phyloP scores from a whole-genome alignment of 768 basidiomycete genomes.

The Lentinula boryana region DNA sequence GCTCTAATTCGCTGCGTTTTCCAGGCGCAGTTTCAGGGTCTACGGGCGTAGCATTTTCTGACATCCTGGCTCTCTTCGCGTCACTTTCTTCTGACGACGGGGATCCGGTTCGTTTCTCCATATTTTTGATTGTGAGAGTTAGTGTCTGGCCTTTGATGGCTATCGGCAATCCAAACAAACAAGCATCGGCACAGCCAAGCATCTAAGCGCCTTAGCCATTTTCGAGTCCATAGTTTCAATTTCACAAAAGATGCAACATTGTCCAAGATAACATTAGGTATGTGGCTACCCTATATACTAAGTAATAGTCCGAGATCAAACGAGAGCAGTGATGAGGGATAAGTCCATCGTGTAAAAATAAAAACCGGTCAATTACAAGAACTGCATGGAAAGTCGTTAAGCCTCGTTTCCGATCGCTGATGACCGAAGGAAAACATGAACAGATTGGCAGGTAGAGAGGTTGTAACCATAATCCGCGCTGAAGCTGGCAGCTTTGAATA shows the following conservation, averaged over 20 bases:
- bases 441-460: neutral
- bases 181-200: neutral
- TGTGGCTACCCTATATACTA: neutral
- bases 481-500: neutral
- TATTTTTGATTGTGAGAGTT: neutral
- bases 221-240: neutral
- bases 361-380: neutral
- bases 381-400: neutral
- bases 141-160: neutral
- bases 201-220: too few species aligned
- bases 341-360: neutral
- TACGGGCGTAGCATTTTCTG: slow-evolving; percentile 65
- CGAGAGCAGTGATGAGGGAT: neutral
- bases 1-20: slow-evolving; percentile 86
- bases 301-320: neutral
- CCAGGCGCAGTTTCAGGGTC: slow-evolving; percentile 77
- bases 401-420: neutral
- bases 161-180: neutral
- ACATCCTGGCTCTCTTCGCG: slow-evolving; percentile 16
- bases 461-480: neutral
- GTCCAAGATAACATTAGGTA: neutral
- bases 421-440: neutral
- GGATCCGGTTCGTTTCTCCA: slow-evolving; percentile 2
- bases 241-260: neutral
- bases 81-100: slow-evolving; percentile 5